Evolutionary conservation across 208 protist species (phyloP), one percentile per base, ranked within the genome.

Genomic region (Strigomonas culicis): DNA sequence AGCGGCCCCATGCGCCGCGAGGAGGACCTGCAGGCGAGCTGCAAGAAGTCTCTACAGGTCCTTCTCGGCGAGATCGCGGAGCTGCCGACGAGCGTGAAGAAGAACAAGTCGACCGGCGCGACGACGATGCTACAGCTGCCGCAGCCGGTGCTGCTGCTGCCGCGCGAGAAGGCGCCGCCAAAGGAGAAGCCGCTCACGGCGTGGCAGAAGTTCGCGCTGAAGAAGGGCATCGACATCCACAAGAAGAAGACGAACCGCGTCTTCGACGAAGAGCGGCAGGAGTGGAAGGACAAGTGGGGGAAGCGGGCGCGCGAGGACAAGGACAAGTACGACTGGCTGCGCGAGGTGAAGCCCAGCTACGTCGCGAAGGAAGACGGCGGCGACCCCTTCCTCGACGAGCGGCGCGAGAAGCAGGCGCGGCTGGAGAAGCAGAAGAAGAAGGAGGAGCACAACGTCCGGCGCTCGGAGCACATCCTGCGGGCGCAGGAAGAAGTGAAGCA

Each of bases 231-330:
- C 57, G 88, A 91, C 62, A 86, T 90, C 55, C 81, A 94, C 57
- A 72, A 80, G 49, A 97, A 97, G 79, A 94, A 95, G 81, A 57
- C 63, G 19, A 95, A 94, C 70, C 78, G 84, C 56, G 86, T 93
- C 44, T 97, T 91, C 58, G 88, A 97, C 70, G 92, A 97, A 74
- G 86, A 90, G 27, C 78, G 79, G 11, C 82, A 93, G 74, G 85
- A 88, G 74, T 96, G 90, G 90, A 90, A 92, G 72, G 92, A 95
- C 70, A 94, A 91, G 75, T 96, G 88, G 86, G 92, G 92, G 66
- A 94, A 95, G 83, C 89, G 90, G 19, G 87, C 89, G 4, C 87
- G 92, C 47, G 86, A 97, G 83, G 84, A 94, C 56, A 71, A 80
- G 32, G 85, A 94, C 56, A 88, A 94, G 82, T 86, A 90, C 60